Evolutionary conservation across 306 rosid species (phyloP).

Genomic region (Abrus pulchellus): DNA sequence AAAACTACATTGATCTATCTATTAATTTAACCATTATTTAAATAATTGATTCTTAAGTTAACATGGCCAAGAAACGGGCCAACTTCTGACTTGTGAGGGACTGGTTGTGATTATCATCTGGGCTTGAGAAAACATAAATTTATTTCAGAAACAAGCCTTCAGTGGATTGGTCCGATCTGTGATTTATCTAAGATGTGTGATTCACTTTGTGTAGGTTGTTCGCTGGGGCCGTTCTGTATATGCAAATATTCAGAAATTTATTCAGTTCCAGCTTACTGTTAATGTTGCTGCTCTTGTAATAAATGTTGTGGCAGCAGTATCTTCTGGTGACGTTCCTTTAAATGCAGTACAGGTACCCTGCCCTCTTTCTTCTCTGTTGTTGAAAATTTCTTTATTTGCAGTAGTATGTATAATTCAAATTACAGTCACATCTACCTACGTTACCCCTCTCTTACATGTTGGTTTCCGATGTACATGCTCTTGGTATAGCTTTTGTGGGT

Average conservation of each 20-base stretch:
- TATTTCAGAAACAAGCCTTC: slow-evolving; percentile 6
- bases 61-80: neutral
- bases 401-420: slow-evolving; percentile 23
- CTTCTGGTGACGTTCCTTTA: slow-evolving; percentile 84
- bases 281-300: slow-evolving; percentile 93
- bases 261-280: slow-evolving; percentile 94
- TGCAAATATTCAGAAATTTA: slow-evolving; percentile 94
- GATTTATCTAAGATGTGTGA: slow-evolving; percentile 11
- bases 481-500: slow-evolving; percentile 91
- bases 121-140: slow-evolving; percentile 2
- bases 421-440: neutral
- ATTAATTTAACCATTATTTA: neutral
- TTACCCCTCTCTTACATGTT: neutral
- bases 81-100: neutral
- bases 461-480: slow-evolving; percentile 46
- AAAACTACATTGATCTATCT: neutral
- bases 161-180: slow-evolving; percentile 9
- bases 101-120: neutral
- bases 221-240: slow-evolving; percentile 99
- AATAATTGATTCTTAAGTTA: neutral
- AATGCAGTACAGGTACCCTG: slow-evolving; percentile 81
- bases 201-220: slow-evolving; percentile 71
- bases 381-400: slow-evolving; percentile 1
- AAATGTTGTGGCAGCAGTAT: slow-evolving; percentile 88
- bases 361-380: slow-evolving; percentile 29